A percentile compares a stretch with the other conserved stretches of the same genome.
These are phyloP conservation scores for Cerioporus squamosus DNA, from an alignment of 1,284 basidiomycete genomes.

Conservation along the genomic window DNA sequence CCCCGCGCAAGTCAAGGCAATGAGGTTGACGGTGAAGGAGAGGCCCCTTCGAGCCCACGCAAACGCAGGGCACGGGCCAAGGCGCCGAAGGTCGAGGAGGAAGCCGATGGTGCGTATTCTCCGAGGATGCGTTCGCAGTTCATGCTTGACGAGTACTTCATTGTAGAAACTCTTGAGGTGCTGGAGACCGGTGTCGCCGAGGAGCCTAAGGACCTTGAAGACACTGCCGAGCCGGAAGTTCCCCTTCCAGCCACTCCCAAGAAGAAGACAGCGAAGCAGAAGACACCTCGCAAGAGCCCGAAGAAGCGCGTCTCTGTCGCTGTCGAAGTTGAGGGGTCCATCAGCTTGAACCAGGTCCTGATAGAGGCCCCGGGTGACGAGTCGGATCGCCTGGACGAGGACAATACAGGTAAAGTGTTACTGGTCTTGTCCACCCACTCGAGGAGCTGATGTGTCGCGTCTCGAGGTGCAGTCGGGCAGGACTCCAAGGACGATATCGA, in stretches of 20 bases:
- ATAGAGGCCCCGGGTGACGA: background rate
- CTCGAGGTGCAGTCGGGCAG: no score
- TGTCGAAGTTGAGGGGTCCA: no score
- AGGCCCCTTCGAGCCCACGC: background rate
- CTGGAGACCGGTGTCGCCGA: constrained; percentile 7
- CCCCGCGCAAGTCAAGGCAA: constrained; percentile 30
- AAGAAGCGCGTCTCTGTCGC: no score
- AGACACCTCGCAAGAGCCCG: background rate
- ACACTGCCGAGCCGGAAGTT: background rate
- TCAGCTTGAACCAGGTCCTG: no score
- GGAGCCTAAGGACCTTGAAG: constrained; percentile 15
- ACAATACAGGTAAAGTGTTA: background rate
- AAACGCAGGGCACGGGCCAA: background rate
- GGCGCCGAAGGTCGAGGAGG: background rate
- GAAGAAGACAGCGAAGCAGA: background rate
- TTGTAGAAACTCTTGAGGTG: background rate
- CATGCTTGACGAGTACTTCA: no score
- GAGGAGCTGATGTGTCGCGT: background rate
- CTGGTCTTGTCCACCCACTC: no score
- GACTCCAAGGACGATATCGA: no score
- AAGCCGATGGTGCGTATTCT: background rate
- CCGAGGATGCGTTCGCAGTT: background rate
- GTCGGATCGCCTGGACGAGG: background rate
- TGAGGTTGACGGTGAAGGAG: background rate
- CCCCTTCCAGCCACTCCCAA: background rate